These are phyloP conservation scores for Trypanosoma melophagium DNA, from an alignment of 208 protist species.

Conservation along the genomic window DNA sequence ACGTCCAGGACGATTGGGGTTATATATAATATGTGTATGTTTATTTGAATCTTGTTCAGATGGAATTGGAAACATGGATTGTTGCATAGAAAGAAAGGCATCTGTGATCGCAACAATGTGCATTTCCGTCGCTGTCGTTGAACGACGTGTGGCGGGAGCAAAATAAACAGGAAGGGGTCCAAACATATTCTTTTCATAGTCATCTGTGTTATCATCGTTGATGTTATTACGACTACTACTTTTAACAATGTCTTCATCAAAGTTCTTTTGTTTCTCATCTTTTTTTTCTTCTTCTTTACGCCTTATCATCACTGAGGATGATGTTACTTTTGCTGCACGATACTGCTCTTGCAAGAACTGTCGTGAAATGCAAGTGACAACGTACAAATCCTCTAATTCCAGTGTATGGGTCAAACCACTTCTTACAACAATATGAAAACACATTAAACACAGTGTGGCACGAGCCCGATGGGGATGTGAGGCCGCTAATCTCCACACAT, in stretches of 20 bases:
- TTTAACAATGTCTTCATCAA: not conserved
- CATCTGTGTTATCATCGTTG: conserved; percentile 6
- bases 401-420: conserved; percentile 38
- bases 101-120: conserved; percentile 37
- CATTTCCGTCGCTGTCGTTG: conserved; percentile 3
- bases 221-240: not conserved
- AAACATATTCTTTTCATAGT: not conserved
- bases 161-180: conserved; percentile 11
- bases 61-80: not conserved
- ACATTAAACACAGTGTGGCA: conserved; percentile 47
- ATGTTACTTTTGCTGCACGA: not conserved
- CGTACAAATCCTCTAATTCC: conserved; percentile 64
- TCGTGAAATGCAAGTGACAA: conserved; percentile 50
- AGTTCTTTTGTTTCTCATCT: too few species aligned
- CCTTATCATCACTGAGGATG: not conserved
- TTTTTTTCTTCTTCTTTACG: not conserved
- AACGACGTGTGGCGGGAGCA: conserved; percentile 28
- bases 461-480: conserved; percentile 44
- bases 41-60: too few species aligned
- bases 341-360: conserved; percentile 14
- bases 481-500: conserved; percentile 53
- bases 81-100: conserved; percentile 21
- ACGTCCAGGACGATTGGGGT: too few species aligned
- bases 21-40: too few species aligned
- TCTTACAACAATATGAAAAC: conserved; percentile 54